Evolutionary conservation across 2,329 filamentous ascomycete species (phyloP).

Genomic region (Penicillium crustosum): DNA sequence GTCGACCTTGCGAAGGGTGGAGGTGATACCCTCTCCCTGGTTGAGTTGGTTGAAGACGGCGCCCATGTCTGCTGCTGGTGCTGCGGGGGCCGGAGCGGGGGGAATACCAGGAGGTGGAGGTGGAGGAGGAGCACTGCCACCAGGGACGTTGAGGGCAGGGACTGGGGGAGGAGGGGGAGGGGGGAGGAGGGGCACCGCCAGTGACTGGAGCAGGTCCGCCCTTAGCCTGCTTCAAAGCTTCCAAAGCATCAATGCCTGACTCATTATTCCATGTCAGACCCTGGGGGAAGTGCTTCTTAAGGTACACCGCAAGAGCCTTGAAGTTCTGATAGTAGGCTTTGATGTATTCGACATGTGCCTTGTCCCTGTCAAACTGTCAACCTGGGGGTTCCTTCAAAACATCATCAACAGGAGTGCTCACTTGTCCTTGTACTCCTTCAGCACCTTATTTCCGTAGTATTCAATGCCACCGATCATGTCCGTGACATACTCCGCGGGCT

Average conservation of each 20-base stretch:
- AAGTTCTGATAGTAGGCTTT: conserved; percentile 91
- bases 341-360: conserved; percentile 81
- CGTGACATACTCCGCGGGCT: conserved; percentile 80
- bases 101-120: conserved; percentile 67
- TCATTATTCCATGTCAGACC: conserved; percentile 86
- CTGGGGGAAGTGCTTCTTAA: conserved; percentile 76
- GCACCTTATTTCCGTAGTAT: conserved; percentile 90
- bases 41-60: conserved; percentile 93
- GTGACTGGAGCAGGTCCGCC: conserved; percentile 39
- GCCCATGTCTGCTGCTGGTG: conserved; percentile 64
- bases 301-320: conserved; percentile 76
- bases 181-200: conserved; percentile 43
- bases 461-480: conserved; percentile 82
- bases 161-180: conserved; percentile 54
- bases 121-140: conserved; percentile 62
- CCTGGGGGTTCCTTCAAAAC: neutral
- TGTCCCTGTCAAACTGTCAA: conserved; percentile 58
- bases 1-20: conserved; percentile 88
- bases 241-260: conserved; percentile 69
- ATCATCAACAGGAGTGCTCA: conserved; percentile 37
- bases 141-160: conserved; percentile 50
- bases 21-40: conserved; percentile 82
- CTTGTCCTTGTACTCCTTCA: conserved; percentile 87
- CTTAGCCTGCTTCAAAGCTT: conserved; percentile 63
- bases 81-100: conserved; percentile 47